phyloP scores from a whole-genome alignment of 305 asterid genomes.

The Fraxinus sp. region DNA sequence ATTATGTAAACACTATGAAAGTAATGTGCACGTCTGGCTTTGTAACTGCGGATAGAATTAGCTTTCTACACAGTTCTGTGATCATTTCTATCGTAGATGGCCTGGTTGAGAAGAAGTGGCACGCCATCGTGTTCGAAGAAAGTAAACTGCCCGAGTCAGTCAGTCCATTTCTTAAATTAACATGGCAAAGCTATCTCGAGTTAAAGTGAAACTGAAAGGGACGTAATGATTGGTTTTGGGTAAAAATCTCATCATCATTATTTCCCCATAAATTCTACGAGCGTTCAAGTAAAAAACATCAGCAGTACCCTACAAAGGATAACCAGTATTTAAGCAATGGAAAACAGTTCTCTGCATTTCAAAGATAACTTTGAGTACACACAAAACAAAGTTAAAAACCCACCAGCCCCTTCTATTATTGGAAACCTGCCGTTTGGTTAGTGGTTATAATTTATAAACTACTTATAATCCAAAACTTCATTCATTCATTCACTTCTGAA shows the following conservation, averaged over 20 bases:
- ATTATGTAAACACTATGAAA: background rate
- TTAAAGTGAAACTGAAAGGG: background rate
- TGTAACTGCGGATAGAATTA: background rate
- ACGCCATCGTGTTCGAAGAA: background rate
- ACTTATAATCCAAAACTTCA: background rate
- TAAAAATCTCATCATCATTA: background rate
- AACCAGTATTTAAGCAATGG: slow-evolving; percentile 22
- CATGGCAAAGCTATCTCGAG: background rate
- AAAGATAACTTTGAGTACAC: slow-evolving; percentile 44
- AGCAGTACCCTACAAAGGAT: background rate
- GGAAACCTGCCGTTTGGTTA: slow-evolving; percentile 13
- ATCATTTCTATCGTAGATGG: background rate
- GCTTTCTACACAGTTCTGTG: background rate
- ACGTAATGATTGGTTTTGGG: background rate
- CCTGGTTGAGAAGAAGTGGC: background rate
- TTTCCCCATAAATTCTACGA: background rate
- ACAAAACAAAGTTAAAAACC: slow-evolving; percentile 24
- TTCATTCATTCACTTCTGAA: background rate
- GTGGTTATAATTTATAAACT: background rate
- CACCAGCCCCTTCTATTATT: slow-evolving; percentile 12
- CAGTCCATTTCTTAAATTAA: background rate
- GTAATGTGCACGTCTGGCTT: background rate
- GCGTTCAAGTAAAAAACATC: background rate
- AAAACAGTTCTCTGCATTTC: slow-evolving; percentile 26
- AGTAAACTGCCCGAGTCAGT: background rate